Evolutionary conservation across 2,329 filamentous ascomycete genomes (phyloP).

Genomic region (Alternaria longipes): DNA sequence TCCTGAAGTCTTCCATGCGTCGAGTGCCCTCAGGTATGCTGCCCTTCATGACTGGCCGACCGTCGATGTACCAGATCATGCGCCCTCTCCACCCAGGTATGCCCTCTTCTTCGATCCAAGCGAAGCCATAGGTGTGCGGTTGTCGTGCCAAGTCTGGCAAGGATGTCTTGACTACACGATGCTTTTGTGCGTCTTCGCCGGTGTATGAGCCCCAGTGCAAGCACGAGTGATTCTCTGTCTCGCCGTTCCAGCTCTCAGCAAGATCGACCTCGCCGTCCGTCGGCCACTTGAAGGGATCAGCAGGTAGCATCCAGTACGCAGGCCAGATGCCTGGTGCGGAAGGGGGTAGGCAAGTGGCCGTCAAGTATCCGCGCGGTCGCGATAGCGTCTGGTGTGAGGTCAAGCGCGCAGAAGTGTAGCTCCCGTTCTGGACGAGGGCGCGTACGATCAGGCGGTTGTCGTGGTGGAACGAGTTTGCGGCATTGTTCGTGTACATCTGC

Average conservation of each 20-base stretch:
- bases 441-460: conserved; percentile 63
- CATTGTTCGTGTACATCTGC: conserved; percentile 63
- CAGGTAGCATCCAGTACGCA: conserved; percentile 68
- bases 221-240: conserved; percentile 64
- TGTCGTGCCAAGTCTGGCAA: conserved; percentile 59
- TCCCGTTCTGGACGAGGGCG: conserved; percentile 56
- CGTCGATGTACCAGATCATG: conserved; percentile 69
- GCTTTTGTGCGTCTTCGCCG: conserved; percentile 65
- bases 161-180: conserved; percentile 63
- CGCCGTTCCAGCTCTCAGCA: conserved; percentile 69
- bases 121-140: conserved; percentile 64
- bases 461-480: conserved; percentile 64
- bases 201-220: conserved; percentile 68
- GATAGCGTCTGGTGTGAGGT: conserved; percentile 63
- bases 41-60: conserved; percentile 65
- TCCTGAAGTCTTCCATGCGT: conserved; percentile 64
- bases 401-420: conserved; percentile 65
- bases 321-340: conserved; percentile 68
- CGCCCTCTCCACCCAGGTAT: conserved; percentile 55
- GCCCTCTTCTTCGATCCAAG: conserved; percentile 62
- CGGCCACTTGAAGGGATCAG: conserved; percentile 67
- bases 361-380: conserved; percentile 62
- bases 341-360: conserved; percentile 62
- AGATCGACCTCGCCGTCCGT: conserved; percentile 69
- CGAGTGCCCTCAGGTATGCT: conserved; percentile 62